These are phyloP conservation scores for Penicillium expansum DNA, from an alignment of 2,329 filamentous ascomycete genomes.

Conservation along the genomic window DNA sequence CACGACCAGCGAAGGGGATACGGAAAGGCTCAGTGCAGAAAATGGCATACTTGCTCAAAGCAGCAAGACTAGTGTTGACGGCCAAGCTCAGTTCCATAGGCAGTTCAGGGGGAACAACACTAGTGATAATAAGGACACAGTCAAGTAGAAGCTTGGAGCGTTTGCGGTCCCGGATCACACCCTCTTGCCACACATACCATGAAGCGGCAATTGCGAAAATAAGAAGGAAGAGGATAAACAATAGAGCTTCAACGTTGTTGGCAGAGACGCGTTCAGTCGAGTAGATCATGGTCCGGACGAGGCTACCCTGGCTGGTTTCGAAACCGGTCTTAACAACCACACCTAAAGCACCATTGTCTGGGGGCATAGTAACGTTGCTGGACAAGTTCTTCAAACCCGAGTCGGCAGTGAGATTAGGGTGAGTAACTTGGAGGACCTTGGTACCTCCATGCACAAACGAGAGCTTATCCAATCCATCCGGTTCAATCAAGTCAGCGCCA, in stretches of 20 bases:
- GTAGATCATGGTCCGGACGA: constrained; percentile 99
- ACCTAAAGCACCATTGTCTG: constrained; percentile 90
- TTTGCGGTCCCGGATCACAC: constrained; percentile 90
- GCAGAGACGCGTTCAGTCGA: constrained; percentile 98
- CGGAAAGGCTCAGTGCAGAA: constrained; percentile 99
- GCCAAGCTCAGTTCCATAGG: constrained; percentile 97
- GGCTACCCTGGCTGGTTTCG: constrained; percentile 94
- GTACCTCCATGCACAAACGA: constrained; percentile 95
- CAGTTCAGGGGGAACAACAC: constrained; percentile 94
- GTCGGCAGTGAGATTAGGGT: constrained; percentile 70
- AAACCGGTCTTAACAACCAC: constrained; percentile 97
- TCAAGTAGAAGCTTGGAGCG: constrained; percentile 95
- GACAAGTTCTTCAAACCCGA: constrained; percentile 63
- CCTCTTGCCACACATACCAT: constrained; percentile 99
- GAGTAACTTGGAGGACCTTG: constrained; percentile 93
- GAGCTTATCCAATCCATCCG: constrained; percentile 93
- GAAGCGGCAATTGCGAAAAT: constrained; percentile 96
- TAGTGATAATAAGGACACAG: constrained; percentile 95
- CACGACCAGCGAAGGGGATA: constrained; percentile 91
- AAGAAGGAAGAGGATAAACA: constrained; percentile 95
- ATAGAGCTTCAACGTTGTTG: constrained; percentile 92
- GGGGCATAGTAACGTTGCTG: constrained; percentile 77
- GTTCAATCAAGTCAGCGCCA: constrained; percentile 72
- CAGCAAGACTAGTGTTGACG: constrained; percentile 94
- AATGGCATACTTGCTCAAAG: constrained; percentile 90